Percentiles rank a stretch among this genome's conserved stretches.
These are phyloP conservation scores for Didymella arachidicola DNA, from an alignment of 2,329 filamentous ascomycete species.

Conservation along the genomic window DNA sequence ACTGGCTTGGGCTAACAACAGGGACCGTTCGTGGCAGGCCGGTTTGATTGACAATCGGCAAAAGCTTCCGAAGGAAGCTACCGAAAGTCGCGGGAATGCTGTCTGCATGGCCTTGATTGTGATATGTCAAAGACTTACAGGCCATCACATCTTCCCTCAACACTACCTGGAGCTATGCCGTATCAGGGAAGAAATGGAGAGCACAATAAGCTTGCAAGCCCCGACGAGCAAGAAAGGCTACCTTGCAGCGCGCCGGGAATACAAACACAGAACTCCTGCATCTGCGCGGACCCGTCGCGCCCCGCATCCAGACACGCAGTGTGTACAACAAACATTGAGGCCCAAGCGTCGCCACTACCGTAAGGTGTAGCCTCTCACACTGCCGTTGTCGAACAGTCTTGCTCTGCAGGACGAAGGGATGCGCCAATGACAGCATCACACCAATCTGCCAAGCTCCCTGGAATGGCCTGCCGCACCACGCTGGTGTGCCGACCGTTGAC, in stretches of 20 bases:
- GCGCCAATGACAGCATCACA: slow-evolving; percentile 22
- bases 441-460: slow-evolving; percentile 29
- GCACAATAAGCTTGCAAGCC: slow-evolving; percentile 17
- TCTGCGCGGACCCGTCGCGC: slow-evolving; percentile 27
- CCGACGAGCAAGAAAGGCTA: slow-evolving; percentile 19
- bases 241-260: slow-evolving; percentile 33
- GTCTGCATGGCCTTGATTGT: neutral
- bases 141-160: slow-evolving; percentile 7
- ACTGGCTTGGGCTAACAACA: slow-evolving; percentile 11
- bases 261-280: slow-evolving; percentile 26
- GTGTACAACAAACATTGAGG: slow-evolving; percentile 27
- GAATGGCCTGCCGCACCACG: slow-evolving; percentile 32
- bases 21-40: slow-evolving; percentile 6
- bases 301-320: slow-evolving; percentile 34
- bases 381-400: slow-evolving; percentile 24
- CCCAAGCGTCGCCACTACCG: slow-evolving; percentile 18
- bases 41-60: neutral
- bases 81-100: neutral
- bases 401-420: slow-evolving; percentile 23
- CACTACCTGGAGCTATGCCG: slow-evolving; percentile 3
- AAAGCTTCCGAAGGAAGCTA: neutral
- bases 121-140: neutral
- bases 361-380: slow-evolving; percentile 11
- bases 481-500: slow-evolving; percentile 11
- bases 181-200: slow-evolving; percentile 17